Base-by-base conservation (phyloP, 805 yeast genomes). In the Zygosaccharomyces pseudorouxii region DNA sequence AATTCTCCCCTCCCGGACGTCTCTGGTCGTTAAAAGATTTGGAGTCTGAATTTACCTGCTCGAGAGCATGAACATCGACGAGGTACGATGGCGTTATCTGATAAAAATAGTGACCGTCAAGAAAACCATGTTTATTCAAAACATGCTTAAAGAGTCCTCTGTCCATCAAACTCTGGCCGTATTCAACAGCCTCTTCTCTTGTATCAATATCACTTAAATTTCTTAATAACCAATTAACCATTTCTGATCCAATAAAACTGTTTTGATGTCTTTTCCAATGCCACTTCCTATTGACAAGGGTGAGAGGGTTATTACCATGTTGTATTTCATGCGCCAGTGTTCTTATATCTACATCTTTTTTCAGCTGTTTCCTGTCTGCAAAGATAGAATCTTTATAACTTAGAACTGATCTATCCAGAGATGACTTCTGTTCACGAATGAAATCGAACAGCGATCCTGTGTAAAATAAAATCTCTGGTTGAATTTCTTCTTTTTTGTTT, bases 41-140 rank as follows among this genome's bases (percentile, higher is more conserved):
- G 40, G 48, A 33, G 35, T 50, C 47, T 11, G 53, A 47, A 33
- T 31, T 49, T 4, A 44, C 37, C 45, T 48, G 53, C 12, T 55
- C 58, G 4, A 53, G 38, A 7, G 38, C 27, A 35, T 48, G 44
- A n/a, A 45, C 40, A 37, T 48, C 56, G 56, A 48, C 70, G 10
- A 71, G 65, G 53, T 74, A 85, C 27, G 82, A 84, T 0, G 78
- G 77, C 18, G 74, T 75, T 45, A 90, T 65, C 57, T 80, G 82
- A 60, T 92, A 92, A 65, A 92, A 92, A 63, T 89, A 92, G 60
- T 93, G 90, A 0, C 99, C 99, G 68, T 92, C 96, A 45, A 89
- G 68, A 57, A 93, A 88, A 2, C 85, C 80, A 62, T 92, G 97
- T 29, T 92, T 76, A 39, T 79, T 73, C 51, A 86, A 88, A 18